Evolutionary conservation across 2,329 filamentous ascomycete genomes (phyloP), one percentile per base, ranked within the genome.

Genomic region (Fusarium armeniacum): DNA sequence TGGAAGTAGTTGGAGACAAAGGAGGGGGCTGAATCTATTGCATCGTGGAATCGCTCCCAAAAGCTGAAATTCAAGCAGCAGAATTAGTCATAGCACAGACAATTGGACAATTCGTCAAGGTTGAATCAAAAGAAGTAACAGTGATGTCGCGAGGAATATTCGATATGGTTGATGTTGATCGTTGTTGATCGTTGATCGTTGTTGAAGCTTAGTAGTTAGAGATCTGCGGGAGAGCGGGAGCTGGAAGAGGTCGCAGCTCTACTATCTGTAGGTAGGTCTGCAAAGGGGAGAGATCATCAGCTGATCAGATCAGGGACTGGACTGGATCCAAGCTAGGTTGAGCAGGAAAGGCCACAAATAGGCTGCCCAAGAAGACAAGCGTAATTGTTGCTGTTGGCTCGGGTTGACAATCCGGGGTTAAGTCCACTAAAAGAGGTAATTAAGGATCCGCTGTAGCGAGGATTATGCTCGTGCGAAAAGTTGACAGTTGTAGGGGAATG

Each of bases 251-350:
- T 62, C 60, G 65, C 56, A 74, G 65, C 71, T 69, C 61, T 73
- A 71, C 61, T 73, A 73, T 71, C 59, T 69, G 56, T 65, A 70
- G 60, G 52, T 36, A 49, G 59, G 53, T 58, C 72, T 74, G 62
- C 67, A 75, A 72, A 74, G 72, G 73, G 71, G 73, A 75, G 70
- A 61, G 73, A 75, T 75, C 73, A 75, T 75, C 73, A 75, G 73
- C 73, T 75, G 73, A 75, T 75, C 73, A 65, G 61, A 61, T 54
- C 62, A 66, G 54, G 62, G 62, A 65, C 62, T 66, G 47, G 28
- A 32, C 49, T 41, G 62, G 60, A 71, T 52, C 72, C 33, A 61
- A 36, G 38, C 52, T 45, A 46, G 28, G 28, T 46, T 30, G 18
- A 30, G 28, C n/a, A 58, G 22, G 47, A 64, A 57, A 67, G 64